Base-by-base conservation (phyloP, 2,329 filamentous ascomycete genomes). In the Parafenestella ontariensis region DNA sequence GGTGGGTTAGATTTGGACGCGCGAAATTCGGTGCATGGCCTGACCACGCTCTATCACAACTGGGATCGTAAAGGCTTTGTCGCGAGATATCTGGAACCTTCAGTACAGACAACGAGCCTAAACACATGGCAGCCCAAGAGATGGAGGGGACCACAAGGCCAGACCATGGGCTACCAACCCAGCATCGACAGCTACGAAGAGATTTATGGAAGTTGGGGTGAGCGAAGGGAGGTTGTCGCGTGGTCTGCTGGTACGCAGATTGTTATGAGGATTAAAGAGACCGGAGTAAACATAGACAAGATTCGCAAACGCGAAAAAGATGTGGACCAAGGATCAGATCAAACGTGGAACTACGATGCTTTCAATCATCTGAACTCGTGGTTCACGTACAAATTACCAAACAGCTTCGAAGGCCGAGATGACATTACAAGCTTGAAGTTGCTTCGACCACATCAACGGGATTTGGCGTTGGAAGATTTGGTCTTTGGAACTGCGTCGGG, bases 171-270 rank as follows among this genome's bases (percentile, higher is more conserved):
- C 3, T 88, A 86, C 60, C 81, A 81, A 21, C 85, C 86, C 17
- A 78, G 79, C 37, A 79, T 87, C 43, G 83, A 86, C 63, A 84
- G 82, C 52, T 85, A 85, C 61, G 83, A 86, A 61, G 72, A 76
- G n/a, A 77, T 74, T 37, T 77, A 77, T 2, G 71, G 72, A 9
- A 49, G 56, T 1, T 73, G 71, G 52, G 70, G 72, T 42, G 76
- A 82, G 43, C 77, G 82, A 59, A 80, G 78, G 62, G 85, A 88
- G 64, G 79, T 85, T 0, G 68, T 89, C 7, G 83, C 80, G 2
- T 87, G 84, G 80, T 85, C 85, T 47, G 85, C 85, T 11, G 86
- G 83, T 1, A 82, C 85, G 2, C 80, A 85, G 52, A 66, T 89
- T 9, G 72, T 83, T 4, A 57, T 86, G 52, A 76, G 82, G 18